phyloP scores from a whole-genome alignment of 106 monocot species.

The Allium fistulosum region DNA sequence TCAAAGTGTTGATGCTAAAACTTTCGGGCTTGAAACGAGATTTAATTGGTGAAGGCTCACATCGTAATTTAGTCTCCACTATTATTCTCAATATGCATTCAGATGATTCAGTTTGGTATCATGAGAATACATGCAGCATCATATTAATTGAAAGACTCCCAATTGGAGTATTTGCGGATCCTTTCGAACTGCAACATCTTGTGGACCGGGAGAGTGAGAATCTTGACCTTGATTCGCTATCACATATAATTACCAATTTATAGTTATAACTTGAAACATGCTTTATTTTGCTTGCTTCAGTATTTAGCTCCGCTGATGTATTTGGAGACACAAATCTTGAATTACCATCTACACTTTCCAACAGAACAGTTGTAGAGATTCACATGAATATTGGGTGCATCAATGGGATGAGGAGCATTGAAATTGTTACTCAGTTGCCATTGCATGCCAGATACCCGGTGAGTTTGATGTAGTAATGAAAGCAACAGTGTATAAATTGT shows the following conservation, averaged over 20 bases:
- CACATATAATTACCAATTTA: neutral
- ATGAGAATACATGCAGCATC: constrained; percentile 34
- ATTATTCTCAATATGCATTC: constrained; percentile 17
- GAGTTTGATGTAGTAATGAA: constrained; percentile 15
- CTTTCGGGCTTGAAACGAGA: constrained; percentile 15
- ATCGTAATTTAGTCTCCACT: constrained; percentile 48
- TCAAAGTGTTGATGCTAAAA: neutral
- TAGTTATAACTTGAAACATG: neutral
- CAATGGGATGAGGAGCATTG: constrained; percentile 1
- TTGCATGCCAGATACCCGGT: constrained; percentile 95
- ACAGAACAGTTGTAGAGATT: constrained; percentile 66
- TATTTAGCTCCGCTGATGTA: constrained; percentile 58
- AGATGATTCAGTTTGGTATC: constrained; percentile 14
- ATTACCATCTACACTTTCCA: constrained; percentile 79
- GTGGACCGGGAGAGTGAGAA: constrained; percentile 38
- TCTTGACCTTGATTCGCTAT: neutral
- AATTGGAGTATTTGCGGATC: constrained; percentile 80
- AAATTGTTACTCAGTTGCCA: constrained; percentile 49
- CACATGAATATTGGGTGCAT: constrained; percentile 30
- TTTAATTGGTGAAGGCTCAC: constrained; percentile 80
- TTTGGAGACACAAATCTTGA: constrained; percentile 89
- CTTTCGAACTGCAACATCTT: constrained; percentile 83
- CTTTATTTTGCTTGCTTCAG: constrained; percentile 29
- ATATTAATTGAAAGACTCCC: constrained; percentile 74
- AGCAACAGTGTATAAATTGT: neutral